These are phyloP conservation scores for Capsella bursapastoris DNA, from an alignment of 345 rosid genomes.

Conservation along the genomic window DNA sequence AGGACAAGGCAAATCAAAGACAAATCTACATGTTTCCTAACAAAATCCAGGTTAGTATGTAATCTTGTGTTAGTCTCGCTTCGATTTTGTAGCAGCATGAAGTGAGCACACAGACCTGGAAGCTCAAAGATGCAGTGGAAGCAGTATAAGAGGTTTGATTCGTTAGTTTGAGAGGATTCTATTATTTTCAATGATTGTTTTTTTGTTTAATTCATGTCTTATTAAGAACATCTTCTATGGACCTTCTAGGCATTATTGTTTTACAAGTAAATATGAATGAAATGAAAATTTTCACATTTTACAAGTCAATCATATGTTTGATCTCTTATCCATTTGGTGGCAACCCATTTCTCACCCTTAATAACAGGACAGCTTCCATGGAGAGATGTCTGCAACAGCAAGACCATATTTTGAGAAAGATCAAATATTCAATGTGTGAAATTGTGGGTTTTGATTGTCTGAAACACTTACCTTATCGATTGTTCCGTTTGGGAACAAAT, in stretches of 20 bases:
- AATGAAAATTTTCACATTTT: neutral
- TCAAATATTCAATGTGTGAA: neutral
- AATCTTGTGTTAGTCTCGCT: slow-evolving; percentile 22
- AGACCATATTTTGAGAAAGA: neutral
- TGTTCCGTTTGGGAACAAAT: slow-evolving; percentile 59
- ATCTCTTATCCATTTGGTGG: slow-evolving; percentile 73
- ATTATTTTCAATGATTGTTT: neutral
- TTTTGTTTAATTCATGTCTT: neutral
- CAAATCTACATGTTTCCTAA: slow-evolving; percentile 16
- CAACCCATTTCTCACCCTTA: slow-evolving; percentile 75
- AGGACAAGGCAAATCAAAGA: slow-evolving; percentile 17
- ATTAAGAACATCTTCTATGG: slow-evolving; percentile 1
- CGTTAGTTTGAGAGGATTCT: slow-evolving; percentile 4
- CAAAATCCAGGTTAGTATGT: slow-evolving; percentile 27
- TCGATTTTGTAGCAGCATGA: slow-evolving; percentile 38
- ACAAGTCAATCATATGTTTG: slow-evolving; percentile 33
- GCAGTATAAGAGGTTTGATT: slow-evolving; percentile 14
- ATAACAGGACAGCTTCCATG: slow-evolving; percentile 69
- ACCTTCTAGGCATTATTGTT: neutral
- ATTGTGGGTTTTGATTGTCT: neutral
- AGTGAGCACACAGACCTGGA: slow-evolving; percentile 19
- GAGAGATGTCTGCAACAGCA: slow-evolving; percentile 55
- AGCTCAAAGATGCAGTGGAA: slow-evolving; percentile 3
- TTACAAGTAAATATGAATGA: slow-evolving; percentile 29
- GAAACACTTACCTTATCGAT: slow-evolving; percentile 55